These are phyloP conservation scores for Piromyces sp. DNA, from an alignment of 192 early-diverging fungal genomes.

Conservation along the genomic window DNA sequence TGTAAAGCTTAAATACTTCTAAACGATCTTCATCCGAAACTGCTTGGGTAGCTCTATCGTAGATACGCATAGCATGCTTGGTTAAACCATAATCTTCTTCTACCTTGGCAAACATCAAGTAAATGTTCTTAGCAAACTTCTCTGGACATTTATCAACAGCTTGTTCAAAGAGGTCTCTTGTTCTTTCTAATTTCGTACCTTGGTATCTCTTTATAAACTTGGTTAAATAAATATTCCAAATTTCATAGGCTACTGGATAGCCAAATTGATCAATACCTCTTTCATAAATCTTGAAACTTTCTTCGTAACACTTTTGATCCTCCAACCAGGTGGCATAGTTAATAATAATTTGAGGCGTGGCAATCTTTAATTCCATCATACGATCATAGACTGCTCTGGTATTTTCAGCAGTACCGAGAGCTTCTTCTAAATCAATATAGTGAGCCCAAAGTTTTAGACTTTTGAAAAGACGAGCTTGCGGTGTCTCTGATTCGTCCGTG, in stretches of 20 bases:
- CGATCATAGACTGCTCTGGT: constrained; percentile 74
- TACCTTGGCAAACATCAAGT: constrained; percentile 73
- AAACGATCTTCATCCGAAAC: constrained; percentile 55
- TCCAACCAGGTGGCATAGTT: constrained; percentile 85
- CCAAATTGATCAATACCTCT: constrained; percentile 91
- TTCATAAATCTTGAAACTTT: constrained; percentile 88
- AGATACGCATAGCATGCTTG: constrained; percentile 80
- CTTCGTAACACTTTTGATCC: constrained; percentile 80
- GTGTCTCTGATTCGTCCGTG: constrained; percentile 59
- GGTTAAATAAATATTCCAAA: constrained; percentile 89
- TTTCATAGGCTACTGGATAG: constrained; percentile 87
- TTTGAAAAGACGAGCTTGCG: constrained; percentile 70
- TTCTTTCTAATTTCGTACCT: constrained; percentile 71
- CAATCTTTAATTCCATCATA: constrained; percentile 83
- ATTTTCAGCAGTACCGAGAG: constrained; percentile 61
- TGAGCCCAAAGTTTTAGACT: constrained; percentile 77
- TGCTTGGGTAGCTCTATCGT: constrained; percentile 76
- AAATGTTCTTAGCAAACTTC: constrained; percentile 70
- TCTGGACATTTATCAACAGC: constrained; percentile 70
- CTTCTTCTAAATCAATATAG: constrained; percentile 87
- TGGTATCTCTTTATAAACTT: constrained; percentile 73
- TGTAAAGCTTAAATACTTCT: constrained; percentile 75
- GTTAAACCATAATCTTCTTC: constrained; percentile 86
- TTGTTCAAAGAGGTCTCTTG: constrained; percentile 90
- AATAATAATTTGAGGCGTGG: constrained; percentile 87